Base-by-base conservation (phyloP, 306 rosid species). In the Vicia sativa region DNA sequence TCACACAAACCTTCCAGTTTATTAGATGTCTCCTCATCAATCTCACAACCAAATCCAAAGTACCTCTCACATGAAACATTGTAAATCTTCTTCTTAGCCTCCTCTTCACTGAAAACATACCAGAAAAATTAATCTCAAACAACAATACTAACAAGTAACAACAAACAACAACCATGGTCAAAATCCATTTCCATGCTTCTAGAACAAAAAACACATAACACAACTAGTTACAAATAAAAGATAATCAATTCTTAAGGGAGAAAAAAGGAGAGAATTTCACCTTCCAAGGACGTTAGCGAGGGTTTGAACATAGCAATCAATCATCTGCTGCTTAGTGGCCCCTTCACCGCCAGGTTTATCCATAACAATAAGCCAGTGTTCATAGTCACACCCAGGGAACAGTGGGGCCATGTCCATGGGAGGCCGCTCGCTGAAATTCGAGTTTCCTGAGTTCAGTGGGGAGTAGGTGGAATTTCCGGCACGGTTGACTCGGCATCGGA, bases 21-120 rank as follows among this genome's bases (percentile, higher is more conserved):
- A 29, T 82, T 81, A 19, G 97, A 85, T 9, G 97, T 91, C 80
- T 91, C 97, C 74, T 91, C 97, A 9, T 89, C 97, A 57, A 91
- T 80, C 76, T 89, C 90, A 55, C 91, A 84, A 16, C 97, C 97
- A 68, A 91, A 91, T 4, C 96, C 96, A 18, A 84, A 80, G 70
- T 89, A 91, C 81, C 90, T 83, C 80, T 85, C 97, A 13, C 89
- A 91, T 0, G 95, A 85, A 50, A 89, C 90, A 64, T 84, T 91
- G 83, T 89, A 89, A 39, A 91, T 89, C 78, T 76, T 91, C 90
- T 77, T 89, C 82, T 85, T 91, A 13, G 97, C 97, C 55, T 91
- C 96, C 72, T 89, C 96, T 71, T 89, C 97, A 54, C 95, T 91
- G 79, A 13, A 45, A 73, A 70, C 12, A 42, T 34, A 25, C 2